Evolutionary conservation across 2,329 filamentous ascomycete species (phyloP).

Genomic region (Orbilia oligospora): DNA sequence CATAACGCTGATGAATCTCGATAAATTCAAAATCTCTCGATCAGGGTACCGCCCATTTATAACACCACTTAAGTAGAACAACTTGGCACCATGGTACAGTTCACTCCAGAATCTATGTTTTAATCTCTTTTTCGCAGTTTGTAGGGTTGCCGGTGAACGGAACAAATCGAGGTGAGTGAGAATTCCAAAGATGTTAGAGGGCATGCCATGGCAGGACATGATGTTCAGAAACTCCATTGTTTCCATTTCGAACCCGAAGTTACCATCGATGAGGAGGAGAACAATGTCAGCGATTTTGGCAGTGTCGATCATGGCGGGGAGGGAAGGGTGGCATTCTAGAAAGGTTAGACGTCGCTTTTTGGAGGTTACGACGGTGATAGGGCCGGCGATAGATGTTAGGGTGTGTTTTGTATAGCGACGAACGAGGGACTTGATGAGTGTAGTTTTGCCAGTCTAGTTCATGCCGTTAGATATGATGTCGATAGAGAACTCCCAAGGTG

Average conservation of each 20-base stretch:
- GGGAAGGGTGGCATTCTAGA: constrained; percentile 95
- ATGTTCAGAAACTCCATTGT: constrained; percentile 99
- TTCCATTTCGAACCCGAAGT: constrained; percentile 99
- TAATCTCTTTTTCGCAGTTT: constrained; percentile 93
- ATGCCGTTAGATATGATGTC: constrained; percentile 37
- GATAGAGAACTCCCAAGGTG: neutral
- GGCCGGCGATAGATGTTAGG: constrained; percentile 87
- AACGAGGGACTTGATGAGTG: constrained; percentile 92
- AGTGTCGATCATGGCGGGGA: constrained; percentile 96
- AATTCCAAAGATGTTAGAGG: constrained; percentile 97
- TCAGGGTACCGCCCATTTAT: constrained; percentile 98
- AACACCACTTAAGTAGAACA: constrained; percentile 96
- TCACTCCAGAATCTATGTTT: constrained; percentile 98
- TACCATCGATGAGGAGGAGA: constrained; percentile 97
- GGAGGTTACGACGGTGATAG: constrained; percentile 94
- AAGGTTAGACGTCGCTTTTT: constrained; percentile 96
- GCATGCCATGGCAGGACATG: constrained; percentile 94
- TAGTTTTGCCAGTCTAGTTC: constrained; percentile 82
- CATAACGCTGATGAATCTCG: constrained; percentile 96
- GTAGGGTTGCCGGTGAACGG: constrained; percentile 90
- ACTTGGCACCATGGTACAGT: constrained; percentile 93
- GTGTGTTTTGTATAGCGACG: constrained; percentile 96
- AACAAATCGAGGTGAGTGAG: constrained; percentile 97
- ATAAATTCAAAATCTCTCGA: constrained; percentile 94
- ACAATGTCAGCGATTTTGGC: constrained; percentile 98